These are phyloP conservation scores for Isochrysis galbana DNA, from an alignment of 78 protist genomes.

Conservation along the genomic window DNA sequence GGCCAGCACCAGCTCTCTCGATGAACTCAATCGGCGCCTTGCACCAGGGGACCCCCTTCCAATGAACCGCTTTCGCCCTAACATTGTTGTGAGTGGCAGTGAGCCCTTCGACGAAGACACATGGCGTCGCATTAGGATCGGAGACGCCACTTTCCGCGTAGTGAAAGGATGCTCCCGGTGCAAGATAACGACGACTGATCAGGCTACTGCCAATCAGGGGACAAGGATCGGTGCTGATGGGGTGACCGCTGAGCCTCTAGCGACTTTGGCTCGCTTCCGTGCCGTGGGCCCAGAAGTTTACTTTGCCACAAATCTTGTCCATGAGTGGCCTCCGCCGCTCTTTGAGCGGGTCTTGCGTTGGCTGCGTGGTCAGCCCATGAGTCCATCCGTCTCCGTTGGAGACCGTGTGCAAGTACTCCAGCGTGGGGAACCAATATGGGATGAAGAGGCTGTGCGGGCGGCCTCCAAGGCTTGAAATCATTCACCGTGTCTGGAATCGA, in stretches of 20 bases:
- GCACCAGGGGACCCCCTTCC: neutral
- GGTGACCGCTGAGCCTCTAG: neutral
- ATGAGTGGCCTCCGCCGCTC: neutral
- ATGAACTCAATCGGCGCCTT: neutral
- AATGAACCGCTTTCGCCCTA: neutral
- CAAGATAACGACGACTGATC: neutral
- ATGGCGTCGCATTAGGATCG: neutral
- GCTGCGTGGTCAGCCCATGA: neutral
- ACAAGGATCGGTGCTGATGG: neutral
- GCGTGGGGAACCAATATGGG: neutral
- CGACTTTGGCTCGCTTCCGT: neutral
- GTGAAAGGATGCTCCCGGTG: conserved; percentile 14
- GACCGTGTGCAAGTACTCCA: neutral
- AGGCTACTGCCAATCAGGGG: neutral
- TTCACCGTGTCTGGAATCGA: too few species aligned
- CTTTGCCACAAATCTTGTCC: neutral
- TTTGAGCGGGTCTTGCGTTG: neutral
- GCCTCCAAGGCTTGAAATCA: too few species aligned
- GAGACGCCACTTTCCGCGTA: neutral
- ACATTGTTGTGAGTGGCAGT: neutral
- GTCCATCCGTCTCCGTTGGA: neutral
- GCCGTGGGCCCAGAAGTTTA: neutral
- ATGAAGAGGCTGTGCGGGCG: neutral
- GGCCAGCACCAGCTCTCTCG: neutral
- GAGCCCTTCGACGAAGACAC: conserved; percentile 7